phyloP scores from a whole-genome alignment of 352 stramenopile genomes.

The Stephanocyclus meneghinianus region DNA sequence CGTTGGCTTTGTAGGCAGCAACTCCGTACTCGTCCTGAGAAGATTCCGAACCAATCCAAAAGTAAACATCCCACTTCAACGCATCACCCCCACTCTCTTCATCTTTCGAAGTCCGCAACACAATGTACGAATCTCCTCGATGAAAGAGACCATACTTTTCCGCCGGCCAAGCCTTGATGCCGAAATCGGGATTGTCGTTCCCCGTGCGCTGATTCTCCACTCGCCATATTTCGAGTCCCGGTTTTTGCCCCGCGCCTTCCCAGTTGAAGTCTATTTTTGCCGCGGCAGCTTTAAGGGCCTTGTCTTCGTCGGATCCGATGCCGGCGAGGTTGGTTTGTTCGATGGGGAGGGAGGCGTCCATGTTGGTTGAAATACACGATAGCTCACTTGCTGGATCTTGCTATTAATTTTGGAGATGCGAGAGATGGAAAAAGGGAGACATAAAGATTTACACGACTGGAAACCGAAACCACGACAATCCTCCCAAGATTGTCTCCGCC shows the following conservation, averaged over 20 bases:
- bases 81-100: slow-evolving; percentile 14
- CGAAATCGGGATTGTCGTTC: slow-evolving; percentile 49
- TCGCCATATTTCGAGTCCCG: slow-evolving; percentile 55
- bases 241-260: slow-evolving; percentile 40
- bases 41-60: slow-evolving; percentile 93
- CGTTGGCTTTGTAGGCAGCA: slow-evolving; percentile 94
- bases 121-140: slow-evolving; percentile 96
- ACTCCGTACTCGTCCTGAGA: slow-evolving; percentile 92
- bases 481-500: too few species aligned
- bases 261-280: slow-evolving; percentile 58
- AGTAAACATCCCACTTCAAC: slow-evolving; percentile 91
- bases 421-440: background rate
- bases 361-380: background rate
- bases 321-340: slow-evolving; percentile 36
- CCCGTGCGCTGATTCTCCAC: slow-evolving; percentile 51
- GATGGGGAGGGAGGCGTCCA: slow-evolving; percentile 7
- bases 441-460: background rate
- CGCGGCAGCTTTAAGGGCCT: slow-evolving; percentile 55
- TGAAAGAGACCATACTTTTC: slow-evolving; percentile 87
- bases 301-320: slow-evolving; percentile 58
- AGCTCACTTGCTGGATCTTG: background rate
- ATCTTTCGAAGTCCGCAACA: slow-evolving; percentile 78
- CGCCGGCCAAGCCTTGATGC: slow-evolving; percentile 54
- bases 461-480: background rate
- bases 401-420: background rate